These are phyloP conservation scores for Rubus idaeus DNA, from an alignment of 306 rosid species.

Conservation along the genomic window DNA sequence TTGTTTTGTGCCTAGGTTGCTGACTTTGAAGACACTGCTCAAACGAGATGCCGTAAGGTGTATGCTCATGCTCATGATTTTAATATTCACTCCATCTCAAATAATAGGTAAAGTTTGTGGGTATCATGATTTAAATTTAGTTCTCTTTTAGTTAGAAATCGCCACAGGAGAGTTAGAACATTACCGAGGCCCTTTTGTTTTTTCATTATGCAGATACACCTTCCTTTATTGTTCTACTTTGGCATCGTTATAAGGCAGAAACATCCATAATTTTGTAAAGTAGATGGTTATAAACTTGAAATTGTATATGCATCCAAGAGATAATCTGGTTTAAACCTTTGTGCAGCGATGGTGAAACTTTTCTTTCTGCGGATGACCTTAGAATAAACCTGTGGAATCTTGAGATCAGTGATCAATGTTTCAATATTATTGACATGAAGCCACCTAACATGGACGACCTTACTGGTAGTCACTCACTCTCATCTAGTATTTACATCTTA, in stretches of 20 bases:
- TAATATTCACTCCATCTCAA: conserved; percentile 72
- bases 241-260: conserved; percentile 7
- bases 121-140: not conserved
- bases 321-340: conserved; percentile 30
- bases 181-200: conserved; percentile 6
- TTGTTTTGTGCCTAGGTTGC: conserved; percentile 41
- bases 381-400: conserved; percentile 82
- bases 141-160: not conserved
- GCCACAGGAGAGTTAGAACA: not conserved
- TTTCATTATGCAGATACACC: not conserved
- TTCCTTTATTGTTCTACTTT: not conserved
- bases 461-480: conserved; percentile 45
- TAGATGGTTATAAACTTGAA: conserved; percentile 1
- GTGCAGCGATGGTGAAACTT: conserved; percentile 72
- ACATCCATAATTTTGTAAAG: not conserved
- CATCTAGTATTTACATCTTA: conserved; percentile 4
- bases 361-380: conserved; percentile 69
- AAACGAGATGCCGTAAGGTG: conserved; percentile 56
- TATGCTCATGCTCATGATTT: conserved; percentile 68
- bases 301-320: conserved; percentile 5
- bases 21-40: conserved; percentile 39
- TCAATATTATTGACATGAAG: conserved; percentile 73
- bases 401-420: conserved; percentile 61
- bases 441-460: conserved; percentile 69
- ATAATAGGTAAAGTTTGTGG: conserved; percentile 54